These are phyloP conservation scores for Leucocoprinus sp. DNA, from an alignment of 768 basidiomycete genomes.

Conservation along the genomic window DNA sequence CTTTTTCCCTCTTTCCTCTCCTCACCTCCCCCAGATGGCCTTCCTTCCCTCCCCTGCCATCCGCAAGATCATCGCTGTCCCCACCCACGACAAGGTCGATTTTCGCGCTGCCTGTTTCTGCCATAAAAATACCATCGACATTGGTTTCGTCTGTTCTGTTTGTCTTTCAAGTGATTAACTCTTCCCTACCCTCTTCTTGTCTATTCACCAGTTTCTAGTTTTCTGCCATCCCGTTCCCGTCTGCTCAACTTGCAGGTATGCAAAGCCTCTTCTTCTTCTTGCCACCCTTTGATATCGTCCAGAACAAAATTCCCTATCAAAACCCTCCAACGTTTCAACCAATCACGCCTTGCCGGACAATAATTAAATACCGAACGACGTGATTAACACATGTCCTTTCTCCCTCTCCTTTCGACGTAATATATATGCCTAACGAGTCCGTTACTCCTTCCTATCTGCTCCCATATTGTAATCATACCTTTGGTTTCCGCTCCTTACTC, in stretches of 20 bases:
- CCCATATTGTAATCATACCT: constrained; percentile 32
- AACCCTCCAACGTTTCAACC: constrained; percentile 74
- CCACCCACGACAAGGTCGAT: constrained; percentile 92
- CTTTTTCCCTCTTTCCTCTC: neutral
- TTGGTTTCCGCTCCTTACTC: constrained; percentile 42
- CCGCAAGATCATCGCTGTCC: constrained; percentile 70
- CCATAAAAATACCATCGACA: constrained; percentile 93
- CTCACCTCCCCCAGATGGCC: constrained; percentile 56
- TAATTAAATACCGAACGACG: constrained; percentile 29
- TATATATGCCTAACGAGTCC: constrained; percentile 27
- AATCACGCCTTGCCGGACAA: constrained; percentile 31
- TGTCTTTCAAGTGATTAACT: constrained; percentile 80
- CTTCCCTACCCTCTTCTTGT: constrained; percentile 4
- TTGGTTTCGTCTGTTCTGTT: constrained; percentile 98
- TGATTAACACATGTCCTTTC: constrained; percentile 45
- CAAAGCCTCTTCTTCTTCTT: constrained; percentile 21
- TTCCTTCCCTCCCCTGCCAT: constrained; percentile 53
- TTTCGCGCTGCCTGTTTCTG: constrained; percentile 98
- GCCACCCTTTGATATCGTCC: constrained; percentile 12
- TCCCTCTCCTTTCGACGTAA: constrained; percentile 30
- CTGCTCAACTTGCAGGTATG: constrained; percentile 85
- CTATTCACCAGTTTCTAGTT: constrained; percentile 37
- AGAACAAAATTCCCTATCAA: constrained; percentile 96
- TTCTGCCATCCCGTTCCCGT: constrained; percentile 93
- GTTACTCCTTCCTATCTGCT: neutral